phyloP scores from a whole-genome alignment of 2,329 filamentous ascomycete genomes.

The Paecilomyces dactylethromorphus region DNA sequence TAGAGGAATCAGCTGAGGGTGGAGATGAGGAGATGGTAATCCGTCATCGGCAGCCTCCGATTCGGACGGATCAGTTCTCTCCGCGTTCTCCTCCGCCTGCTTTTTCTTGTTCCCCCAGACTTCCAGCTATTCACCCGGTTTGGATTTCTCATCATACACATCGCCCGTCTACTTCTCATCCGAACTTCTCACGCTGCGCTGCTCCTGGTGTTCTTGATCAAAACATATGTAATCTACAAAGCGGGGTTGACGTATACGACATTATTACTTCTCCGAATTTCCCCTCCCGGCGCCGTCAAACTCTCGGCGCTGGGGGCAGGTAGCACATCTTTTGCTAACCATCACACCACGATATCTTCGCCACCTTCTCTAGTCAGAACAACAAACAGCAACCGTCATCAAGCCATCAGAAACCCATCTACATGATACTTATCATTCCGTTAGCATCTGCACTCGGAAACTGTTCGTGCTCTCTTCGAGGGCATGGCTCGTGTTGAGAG shows the following conservation, averaged over 20 bases:
- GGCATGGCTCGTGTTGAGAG: constrained; percentile 34
- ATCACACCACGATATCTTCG: background rate
- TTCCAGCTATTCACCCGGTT: background rate
- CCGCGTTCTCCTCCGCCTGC: background rate
- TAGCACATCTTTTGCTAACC: background rate
- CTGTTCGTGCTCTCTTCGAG: constrained; percentile 17
- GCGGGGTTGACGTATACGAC: background rate
- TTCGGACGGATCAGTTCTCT: background rate
- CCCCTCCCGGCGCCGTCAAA: background rate
- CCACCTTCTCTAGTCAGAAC: background rate
- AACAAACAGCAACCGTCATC: background rate
- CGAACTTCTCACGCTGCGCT: background rate
- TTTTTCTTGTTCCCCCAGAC: background rate
- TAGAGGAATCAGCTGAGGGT: background rate
- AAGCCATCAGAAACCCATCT: background rate
- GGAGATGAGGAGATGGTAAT: background rate
- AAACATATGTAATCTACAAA: background rate
- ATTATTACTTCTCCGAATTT: background rate
- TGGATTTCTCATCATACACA: background rate
- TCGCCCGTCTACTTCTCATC: background rate
- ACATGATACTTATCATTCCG: constrained; percentile 4
- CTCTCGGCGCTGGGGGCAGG: background rate
- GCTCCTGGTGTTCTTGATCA: background rate
- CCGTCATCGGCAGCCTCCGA: background rate
- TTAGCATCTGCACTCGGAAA: constrained; percentile 9